Conservation (phyloP, 1,284 basidiomycete genomes). For the Cutaneotrichosporon spelunceum region DNA sequence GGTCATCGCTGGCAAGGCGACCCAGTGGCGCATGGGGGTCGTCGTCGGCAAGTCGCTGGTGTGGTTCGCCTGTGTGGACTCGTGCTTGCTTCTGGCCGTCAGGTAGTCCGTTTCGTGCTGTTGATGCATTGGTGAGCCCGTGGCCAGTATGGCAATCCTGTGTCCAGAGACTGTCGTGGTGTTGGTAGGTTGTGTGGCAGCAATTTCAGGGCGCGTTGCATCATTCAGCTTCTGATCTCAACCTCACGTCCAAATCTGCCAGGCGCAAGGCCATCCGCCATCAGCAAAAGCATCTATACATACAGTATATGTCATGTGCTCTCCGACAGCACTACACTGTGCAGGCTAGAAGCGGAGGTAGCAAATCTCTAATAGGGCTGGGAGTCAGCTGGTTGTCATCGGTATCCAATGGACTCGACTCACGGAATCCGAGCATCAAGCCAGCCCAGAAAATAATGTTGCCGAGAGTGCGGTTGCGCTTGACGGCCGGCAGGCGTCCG, state of each 20-base stretch:
- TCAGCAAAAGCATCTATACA: neutral
- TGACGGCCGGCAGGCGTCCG: slow-evolving; percentile 70
- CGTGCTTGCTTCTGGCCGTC: no score
- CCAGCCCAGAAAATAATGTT: slow-evolving; percentile 89
- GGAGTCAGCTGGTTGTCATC: neutral
- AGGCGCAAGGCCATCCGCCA: neutral
- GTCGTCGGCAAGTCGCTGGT: no score
- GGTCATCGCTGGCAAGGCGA: no score
- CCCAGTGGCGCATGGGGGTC: no score
- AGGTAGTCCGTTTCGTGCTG: no score
- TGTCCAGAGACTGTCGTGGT: no score
- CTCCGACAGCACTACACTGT: neutral
- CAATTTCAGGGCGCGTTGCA: no score
- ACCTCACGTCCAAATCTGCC: neutral
- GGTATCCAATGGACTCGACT: neutral
- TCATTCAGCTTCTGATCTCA: no score
- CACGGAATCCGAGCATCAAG: slow-evolving; percentile 70
- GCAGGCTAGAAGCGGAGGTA: slow-evolving; percentile 18
- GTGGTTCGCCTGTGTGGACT: no score
- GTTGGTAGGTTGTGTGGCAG: no score
- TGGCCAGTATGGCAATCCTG: no score
- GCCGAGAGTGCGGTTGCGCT: slow-evolving; percentile 68
- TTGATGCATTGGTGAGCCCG: no score
- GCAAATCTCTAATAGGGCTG: slow-evolving; percentile 22
- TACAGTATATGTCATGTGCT: neutral